phyloP scores from a whole-genome alignment of 2,329 filamentous ascomycete genomes.

The Furcasterigmium sp. region DNA sequence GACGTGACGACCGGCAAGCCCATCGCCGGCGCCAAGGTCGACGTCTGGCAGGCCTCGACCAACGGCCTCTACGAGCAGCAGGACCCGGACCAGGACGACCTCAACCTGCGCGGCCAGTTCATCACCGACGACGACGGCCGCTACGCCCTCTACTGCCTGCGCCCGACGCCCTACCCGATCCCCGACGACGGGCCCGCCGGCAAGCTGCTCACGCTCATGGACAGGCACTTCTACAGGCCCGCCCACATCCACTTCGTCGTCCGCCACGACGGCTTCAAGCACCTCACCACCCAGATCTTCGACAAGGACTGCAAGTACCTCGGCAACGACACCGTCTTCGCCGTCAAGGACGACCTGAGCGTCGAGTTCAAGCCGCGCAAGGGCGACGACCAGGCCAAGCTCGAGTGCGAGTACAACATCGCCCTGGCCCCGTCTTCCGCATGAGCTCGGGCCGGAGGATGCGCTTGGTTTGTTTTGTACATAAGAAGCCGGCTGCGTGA shows the following conservation, averaged over 20 bases:
- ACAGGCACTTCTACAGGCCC: conserved; percentile 51
- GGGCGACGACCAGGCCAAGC: conserved; percentile 39
- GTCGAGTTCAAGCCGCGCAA: conserved; percentile 33
- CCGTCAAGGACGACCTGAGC: conserved; percentile 45
- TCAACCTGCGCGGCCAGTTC: conserved; percentile 64
- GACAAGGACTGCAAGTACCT: conserved; percentile 61
- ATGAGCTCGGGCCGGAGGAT: too few species aligned
- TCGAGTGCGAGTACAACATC: conserved; percentile 60
- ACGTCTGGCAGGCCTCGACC: conserved; percentile 76
- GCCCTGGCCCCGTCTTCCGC: conserved; percentile 24
- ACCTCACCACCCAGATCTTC: conserved; percentile 71
- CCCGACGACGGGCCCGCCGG: conserved; percentile 48
- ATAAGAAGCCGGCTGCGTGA: too few species aligned
- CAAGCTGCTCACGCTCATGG: conserved; percentile 45
- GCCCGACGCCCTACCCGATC: conserved; percentile 42
- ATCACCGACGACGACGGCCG: conserved; percentile 56
- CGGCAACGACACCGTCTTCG: conserved; percentile 45
- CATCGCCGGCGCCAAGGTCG: conserved; percentile 60
- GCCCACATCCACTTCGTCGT: conserved; percentile 54
- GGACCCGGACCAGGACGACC: conserved; percentile 54
- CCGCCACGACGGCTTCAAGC: conserved; percentile 53
- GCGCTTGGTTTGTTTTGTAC: too few species aligned
- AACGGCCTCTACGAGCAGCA: conserved; percentile 64
- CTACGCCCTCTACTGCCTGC: conserved; percentile 52
- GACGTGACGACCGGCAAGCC: conserved; percentile 57